Percentiles rank a stretch among this genome's conserved stretches.
Conservation (phyloP, 2,329 filamentous ascomycete genomes). For the Trichoderma aggressivum region DNA sequence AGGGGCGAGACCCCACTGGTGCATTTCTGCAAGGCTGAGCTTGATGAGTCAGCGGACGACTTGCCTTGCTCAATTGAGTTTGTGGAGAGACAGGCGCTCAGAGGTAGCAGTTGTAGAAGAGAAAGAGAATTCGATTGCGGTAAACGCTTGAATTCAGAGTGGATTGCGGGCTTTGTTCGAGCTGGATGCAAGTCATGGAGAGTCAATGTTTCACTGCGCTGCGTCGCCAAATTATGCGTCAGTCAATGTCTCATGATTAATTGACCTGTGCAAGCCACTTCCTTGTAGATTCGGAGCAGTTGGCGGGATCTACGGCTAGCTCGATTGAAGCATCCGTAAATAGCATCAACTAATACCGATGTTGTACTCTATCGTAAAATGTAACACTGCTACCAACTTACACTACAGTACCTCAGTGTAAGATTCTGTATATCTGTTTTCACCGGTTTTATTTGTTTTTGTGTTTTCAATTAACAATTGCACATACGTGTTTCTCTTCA, state of each 20-base stretch:
- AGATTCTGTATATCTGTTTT: background rate
- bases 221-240: background rate
- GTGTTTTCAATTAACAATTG: background rate
- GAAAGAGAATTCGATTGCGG: background rate
- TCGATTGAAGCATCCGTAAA: background rate
- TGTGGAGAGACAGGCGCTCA: background rate
- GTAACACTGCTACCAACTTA: background rate
- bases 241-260: background rate
- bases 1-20: constrained; percentile 12
- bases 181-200: background rate
- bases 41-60: constrained; percentile 2
- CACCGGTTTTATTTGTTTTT: background rate
- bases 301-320: background rate
- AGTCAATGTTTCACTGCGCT: background rate
- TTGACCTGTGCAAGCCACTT: background rate
- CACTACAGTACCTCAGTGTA: background rate
- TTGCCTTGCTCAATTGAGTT: background rate
- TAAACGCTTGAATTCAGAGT: background rate
- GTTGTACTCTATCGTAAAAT: background rate
- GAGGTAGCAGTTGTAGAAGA: background rate
- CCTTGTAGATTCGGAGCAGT: background rate
- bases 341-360: background rate
- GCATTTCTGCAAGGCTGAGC: constrained; percentile 3
- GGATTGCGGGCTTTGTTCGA: background rate
- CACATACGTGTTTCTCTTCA: background rate